Conservation (phyloP, 2,329 filamentous ascomycete species). For the Fusarium devonianum region DNA sequence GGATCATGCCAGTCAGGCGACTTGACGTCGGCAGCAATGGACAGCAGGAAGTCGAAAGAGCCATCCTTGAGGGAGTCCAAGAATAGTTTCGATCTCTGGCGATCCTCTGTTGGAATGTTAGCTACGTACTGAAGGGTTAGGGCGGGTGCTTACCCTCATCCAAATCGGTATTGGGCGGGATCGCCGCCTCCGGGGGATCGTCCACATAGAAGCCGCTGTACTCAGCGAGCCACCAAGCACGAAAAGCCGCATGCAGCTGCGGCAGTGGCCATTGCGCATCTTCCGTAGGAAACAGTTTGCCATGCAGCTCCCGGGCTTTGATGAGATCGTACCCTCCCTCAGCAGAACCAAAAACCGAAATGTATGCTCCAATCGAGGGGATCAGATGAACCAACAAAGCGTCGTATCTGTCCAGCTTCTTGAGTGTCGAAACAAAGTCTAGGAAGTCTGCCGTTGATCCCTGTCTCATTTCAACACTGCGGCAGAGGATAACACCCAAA, state of each 20-base stretch:
- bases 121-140: conserved; percentile 1
- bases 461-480: conserved; percentile 78
- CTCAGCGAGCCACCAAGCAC: conserved; percentile 88
- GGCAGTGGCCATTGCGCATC: conserved; percentile 74
- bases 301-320: conserved; percentile 75
- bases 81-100: conserved; percentile 75
- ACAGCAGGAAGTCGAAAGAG: conserved; percentile 89
- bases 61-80: conserved; percentile 83
- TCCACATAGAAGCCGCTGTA: conserved; percentile 92
- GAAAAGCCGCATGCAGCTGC: conserved; percentile 79
- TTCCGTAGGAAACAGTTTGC: conserved; percentile 71
- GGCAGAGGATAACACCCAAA: conserved; percentile 79
- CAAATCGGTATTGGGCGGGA: conserved; percentile 67
- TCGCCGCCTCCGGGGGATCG: conserved; percentile 65
- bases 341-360: conserved; percentile 79
- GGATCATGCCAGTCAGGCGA: conserved; percentile 87
- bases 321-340: conserved; percentile 73
- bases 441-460: conserved; percentile 76
- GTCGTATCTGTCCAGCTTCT: conserved; percentile 79
- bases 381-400: conserved; percentile 78
- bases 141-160: conserved; percentile 55
- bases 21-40: conserved; percentile 81
- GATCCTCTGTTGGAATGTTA: conserved; percentile 63
- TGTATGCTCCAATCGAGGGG: conserved; percentile 78
- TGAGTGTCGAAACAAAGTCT: conserved; percentile 71